Conservation (phyloP, 208 protist species). For the Tritrichomonas foetus region DNA sequence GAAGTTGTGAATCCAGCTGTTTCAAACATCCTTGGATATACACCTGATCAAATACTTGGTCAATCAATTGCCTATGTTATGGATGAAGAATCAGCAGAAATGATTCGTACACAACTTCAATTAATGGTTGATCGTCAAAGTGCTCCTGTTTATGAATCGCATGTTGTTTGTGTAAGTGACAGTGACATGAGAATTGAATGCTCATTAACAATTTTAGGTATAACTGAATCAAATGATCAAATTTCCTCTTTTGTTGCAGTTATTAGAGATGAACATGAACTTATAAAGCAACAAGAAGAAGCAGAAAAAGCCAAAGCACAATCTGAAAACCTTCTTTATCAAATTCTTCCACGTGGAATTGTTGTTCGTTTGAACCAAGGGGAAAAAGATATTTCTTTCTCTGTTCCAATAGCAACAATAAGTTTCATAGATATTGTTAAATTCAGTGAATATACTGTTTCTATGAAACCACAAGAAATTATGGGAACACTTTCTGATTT, state of each 20-base stretch:
- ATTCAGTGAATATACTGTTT: too few relatives aligned
- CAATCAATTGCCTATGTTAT: neutral
- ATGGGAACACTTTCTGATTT: neutral
- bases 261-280: neutral
- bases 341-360: neutral
- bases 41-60: slow-evolving; percentile 12
- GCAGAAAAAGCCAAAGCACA: neutral
- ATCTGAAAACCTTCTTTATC: neutral
- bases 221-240: neutral
- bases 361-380: neutral
- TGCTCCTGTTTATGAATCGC: neutral
- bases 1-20: neutral
- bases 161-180: neutral
- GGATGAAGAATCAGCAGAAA: neutral
- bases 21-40: neutral
- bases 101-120: neutral
- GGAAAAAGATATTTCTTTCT: slow-evolving; percentile 30
- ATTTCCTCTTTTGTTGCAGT: neutral
- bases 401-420: neutral
- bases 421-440: slow-evolving; percentile 3
- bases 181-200: neutral
- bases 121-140: neutral
- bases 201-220: neutral
- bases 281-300: neutral
- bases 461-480: neutral